Conservation (phyloP, 1,284 basidiomycete species). For the Ustilago sp. region DNA sequence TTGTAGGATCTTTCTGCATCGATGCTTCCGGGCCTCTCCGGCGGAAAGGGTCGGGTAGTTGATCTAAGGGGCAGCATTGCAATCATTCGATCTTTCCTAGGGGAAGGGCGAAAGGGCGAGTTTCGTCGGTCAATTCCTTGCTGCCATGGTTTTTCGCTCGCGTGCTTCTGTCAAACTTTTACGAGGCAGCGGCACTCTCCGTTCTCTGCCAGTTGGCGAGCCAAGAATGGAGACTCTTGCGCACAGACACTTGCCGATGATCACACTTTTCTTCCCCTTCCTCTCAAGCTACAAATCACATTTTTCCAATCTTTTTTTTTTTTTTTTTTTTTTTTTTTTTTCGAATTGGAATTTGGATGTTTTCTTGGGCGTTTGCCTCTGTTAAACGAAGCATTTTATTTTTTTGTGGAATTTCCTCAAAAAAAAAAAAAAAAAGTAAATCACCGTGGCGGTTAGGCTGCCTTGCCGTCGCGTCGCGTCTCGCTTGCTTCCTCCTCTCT, state of each 20-base stretch:
- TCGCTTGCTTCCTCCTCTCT: background rate
- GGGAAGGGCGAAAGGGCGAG: background rate
- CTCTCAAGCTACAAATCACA: background rate
- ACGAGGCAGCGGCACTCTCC: background rate
- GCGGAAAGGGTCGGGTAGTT: slow-evolving; percentile 17
- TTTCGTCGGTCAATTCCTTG: background rate
- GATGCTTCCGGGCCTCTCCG: slow-evolving; percentile 26
- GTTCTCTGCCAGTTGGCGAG: background rate
- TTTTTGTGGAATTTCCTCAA: too few relatives aligned
- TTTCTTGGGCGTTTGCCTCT: too few relatives aligned
- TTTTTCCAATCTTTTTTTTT: background rate
- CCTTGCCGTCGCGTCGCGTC: background rate
- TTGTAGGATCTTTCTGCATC: background rate
- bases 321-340: background rate
- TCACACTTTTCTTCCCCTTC: background rate
- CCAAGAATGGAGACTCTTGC: background rate
- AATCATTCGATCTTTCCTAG: slow-evolving; percentile 18
- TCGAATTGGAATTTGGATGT: too few relatives aligned
- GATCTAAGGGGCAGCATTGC: slow-evolving; percentile 8
- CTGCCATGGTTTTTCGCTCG: background rate
- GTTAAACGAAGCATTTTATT: too few relatives aligned
- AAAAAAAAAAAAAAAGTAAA: too few relatives aligned
- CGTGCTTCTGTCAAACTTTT: background rate
- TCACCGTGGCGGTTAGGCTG: background rate
- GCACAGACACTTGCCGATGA: background rate